These are phyloP conservation scores for Auricularia heimuer DNA, from an alignment of 768 basidiomycete genomes.

Conservation along the genomic window DNA sequence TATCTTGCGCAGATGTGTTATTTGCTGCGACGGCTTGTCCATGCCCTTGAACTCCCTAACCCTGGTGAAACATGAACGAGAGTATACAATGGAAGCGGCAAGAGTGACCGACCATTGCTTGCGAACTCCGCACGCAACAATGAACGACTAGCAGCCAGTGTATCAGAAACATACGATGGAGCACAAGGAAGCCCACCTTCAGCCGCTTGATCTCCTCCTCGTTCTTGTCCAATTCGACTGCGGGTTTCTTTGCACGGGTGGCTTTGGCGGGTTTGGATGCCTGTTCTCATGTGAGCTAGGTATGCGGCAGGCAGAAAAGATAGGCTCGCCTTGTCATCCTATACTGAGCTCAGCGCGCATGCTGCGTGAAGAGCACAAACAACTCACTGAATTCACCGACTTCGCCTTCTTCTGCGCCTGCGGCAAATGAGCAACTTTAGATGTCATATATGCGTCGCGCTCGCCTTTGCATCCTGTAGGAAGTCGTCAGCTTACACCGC, in stretches of 20 bases:
- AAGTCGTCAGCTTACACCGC: slow-evolving; percentile 13
- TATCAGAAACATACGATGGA: slow-evolving; percentile 1
- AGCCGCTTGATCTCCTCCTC: slow-evolving; percentile 67
- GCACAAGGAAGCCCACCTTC: slow-evolving; percentile 40
- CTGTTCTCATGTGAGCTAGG: background rate
- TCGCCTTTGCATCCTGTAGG: slow-evolving; percentile 18
- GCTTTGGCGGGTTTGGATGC: slow-evolving; percentile 4
- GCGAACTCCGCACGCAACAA: slow-evolving; percentile 66
- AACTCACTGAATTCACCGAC: too few relatives aligned
- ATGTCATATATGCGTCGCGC: too few relatives aligned
- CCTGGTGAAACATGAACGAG: slow-evolving; percentile 7
- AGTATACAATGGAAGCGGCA: background rate
- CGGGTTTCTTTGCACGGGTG: slow-evolving; percentile 12
- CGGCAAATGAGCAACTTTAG: too few relatives aligned
- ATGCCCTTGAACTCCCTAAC: slow-evolving; percentile 53
- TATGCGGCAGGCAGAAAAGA: background rate
- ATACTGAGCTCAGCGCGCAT: too few relatives aligned
- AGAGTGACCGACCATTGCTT: slow-evolving; percentile 48
- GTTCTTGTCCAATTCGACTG: slow-evolving; percentile 33
- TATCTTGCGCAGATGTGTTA: slow-evolving; percentile 52
- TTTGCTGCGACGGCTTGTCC: slow-evolving; percentile 49
- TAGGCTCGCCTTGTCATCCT: slow-evolving; percentile 7
- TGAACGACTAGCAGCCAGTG: slow-evolving; percentile 39
- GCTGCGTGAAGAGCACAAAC: background rate
- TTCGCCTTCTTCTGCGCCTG: too few relatives aligned